Evolutionary conservation across 2,329 filamentous ascomycete species (phyloP), one percentile per base, ranked within the genome.

Genomic region (Drechslerella coelobrocha): DNA sequence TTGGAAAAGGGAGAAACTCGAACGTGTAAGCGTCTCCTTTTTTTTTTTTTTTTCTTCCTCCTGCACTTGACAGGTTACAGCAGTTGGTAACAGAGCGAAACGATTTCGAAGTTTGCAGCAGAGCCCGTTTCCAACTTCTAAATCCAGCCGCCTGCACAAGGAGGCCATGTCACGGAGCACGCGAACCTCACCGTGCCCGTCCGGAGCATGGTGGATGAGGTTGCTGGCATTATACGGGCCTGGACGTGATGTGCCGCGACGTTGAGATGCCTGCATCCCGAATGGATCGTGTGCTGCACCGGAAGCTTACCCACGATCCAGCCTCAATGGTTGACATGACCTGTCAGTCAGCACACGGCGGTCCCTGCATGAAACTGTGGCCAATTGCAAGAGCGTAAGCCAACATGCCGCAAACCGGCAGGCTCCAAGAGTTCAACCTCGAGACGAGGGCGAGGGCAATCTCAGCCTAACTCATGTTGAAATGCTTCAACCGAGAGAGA

Each of bases 61-160:
- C n/a, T n/a, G n/a, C n/a, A n/a, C 5, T 39, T 39, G 34, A 39
- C 41, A 45, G 41, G 41, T 23, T 21, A 8, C 19, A 19, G n/a
- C 41, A 45, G 41, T 45, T 45, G 3, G 41, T 19, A 23, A 45
- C 41, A 17, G 41, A 45, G 41, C 41, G 41, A 45, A 45, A 39
- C 34, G 34, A 14, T 39, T 39, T 39, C 17, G 34, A 39, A 10
- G 34, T 3, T n/a, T 39, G 41, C 19, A 45, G 19, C 41, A 45
- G 41, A 19, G 41, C 41, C 41, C 41, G 41, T 45, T 45, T 45
- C 41, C 41, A 45, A 19, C 41, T 45, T 45, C 41, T 45, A 45
- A 45, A 45, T 45, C 19, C 8, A 45, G 41, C 14, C 5, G 41
- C 14, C 41, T 19, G 41, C 41, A 19, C 41, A 14, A 19, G 41